Evolutionary conservation across 495 filamentous ascomycete genomes (phyloP), one percentile per base, ranked within the genome.

Genomic region (Cercophora sp.): DNA sequence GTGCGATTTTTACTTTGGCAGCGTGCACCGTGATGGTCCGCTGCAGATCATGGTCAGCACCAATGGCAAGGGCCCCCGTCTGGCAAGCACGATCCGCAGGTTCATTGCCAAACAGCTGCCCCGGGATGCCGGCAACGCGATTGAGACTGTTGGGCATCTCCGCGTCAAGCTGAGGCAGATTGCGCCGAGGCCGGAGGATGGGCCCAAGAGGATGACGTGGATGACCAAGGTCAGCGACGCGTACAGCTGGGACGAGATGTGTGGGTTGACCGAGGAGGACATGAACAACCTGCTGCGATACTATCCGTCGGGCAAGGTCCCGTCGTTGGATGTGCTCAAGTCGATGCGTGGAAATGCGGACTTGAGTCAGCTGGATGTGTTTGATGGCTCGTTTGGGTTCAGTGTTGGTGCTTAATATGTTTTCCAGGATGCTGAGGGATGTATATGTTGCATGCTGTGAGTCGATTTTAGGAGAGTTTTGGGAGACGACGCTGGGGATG

Each of bases 1-100:
- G 68, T 98, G 93, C 66, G 93, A 98, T 62, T 98, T 98, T 65
- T 98, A 96, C 70, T 98, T 98, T 68, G 93, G 93, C 40, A 91
- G 86, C 68, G 82, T 96, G 24, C 87, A 98, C 73, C 82, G 93
- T 19, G 94, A 97, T 68, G 93, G 93, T 0, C 94, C 93, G 8
- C 68, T 98, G 55, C 93, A 98, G 76, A 82, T 98, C 55, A 98
- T 98, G 93, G 91, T 98, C 42, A 91, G 86, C 67, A 98, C 93
- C 9, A 97, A 97, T 66, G 93, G 93, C 6, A 97, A 96, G 64
- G 93, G 93, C 0, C 93, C 93, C 1, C 86, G 92, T 70, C 67
- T 97, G 51, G 93, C 93, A 10, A 92, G 86, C 54, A 84, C 92
- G 48, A 85, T 98, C 31, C 72, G 94, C 42, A 80, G 85, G 68